A percentile compares a stretch with the other conserved stretches of the same genome.
phyloP scores from a whole-genome alignment of 2,329 filamentous ascomycete genomes.

The Talaromyces sp. region DNA sequence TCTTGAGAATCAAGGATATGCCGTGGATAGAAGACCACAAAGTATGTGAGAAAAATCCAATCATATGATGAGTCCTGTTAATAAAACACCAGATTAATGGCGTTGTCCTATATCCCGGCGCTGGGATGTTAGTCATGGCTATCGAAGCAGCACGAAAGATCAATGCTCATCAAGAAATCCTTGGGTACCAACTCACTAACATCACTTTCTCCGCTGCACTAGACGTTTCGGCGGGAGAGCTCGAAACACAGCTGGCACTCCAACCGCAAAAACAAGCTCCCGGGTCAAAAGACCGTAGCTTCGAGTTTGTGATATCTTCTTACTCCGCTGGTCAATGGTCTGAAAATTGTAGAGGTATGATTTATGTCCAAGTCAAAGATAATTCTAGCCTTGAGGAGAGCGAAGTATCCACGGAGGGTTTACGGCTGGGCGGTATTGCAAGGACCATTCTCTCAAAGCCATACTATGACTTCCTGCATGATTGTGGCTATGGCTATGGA shows the following conservation, averaged over 20 bases:
- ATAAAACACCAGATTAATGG: slow-evolving; percentile 20
- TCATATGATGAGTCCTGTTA: no score
- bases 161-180: slow-evolving; percentile 4
- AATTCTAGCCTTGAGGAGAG: no score
- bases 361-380: no score
- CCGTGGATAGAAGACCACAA: slow-evolving; percentile 28
- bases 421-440: slow-evolving; percentile 1
- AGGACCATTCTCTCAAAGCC: no score
- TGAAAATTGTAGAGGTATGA: no score
- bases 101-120: slow-evolving; percentile 26
- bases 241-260: not conserved
- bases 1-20: slow-evolving; percentile 23
- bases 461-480: slow-evolving; percentile 21
- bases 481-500: slow-evolving; percentile 22
- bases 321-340: no score
- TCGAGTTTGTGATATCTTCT: no score
- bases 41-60: slow-evolving; percentile 16
- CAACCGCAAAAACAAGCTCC: not conserved
- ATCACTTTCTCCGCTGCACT: slow-evolving; percentile 20
- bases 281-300: not conserved
- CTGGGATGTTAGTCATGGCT: slow-evolving; percentile 25
- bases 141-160: slow-evolving; percentile 18
- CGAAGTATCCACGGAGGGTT: slow-evolving; percentile 17
- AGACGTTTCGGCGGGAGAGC: not conserved
- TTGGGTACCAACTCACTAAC: slow-evolving; percentile 20